These are phyloP conservation scores for Trypanosoma melophagium DNA, from an alignment of 208 protist genomes.

Conservation along the genomic window DNA sequence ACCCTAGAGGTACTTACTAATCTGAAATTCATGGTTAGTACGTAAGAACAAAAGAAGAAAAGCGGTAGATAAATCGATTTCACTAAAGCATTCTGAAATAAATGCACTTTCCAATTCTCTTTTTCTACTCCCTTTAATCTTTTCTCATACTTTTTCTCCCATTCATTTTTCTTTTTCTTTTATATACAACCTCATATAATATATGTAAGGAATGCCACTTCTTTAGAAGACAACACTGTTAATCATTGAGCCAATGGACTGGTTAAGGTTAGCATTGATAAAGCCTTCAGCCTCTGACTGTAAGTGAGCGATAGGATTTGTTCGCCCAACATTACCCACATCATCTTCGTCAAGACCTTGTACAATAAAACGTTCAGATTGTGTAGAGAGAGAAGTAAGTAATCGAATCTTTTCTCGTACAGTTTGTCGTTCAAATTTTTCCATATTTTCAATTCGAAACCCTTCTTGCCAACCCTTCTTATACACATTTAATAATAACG, in stretches of 20 bases:
- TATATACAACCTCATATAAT: background rate
- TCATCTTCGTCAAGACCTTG: slow-evolving; percentile 86
- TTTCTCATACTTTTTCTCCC: background rate
- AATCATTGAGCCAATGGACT: slow-evolving; percentile 87
- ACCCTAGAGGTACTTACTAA: too few species aligned
- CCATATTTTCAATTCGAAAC: slow-evolving; percentile 85
- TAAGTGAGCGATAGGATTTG: slow-evolving; percentile 80
- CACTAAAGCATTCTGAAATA: too few species aligned
- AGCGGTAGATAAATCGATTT: too few species aligned
- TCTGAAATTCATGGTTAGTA: too few species aligned
- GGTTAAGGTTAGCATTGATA: slow-evolving; percentile 77
- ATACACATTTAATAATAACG: slow-evolving; percentile 99
- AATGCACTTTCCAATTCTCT: too few species aligned
- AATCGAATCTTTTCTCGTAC: slow-evolving; percentile 67
- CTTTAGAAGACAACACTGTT: slow-evolving; percentile 86
- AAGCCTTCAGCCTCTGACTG: slow-evolving; percentile 76
- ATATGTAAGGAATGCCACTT: background rate
- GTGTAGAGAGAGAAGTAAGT: slow-evolving; percentile 65
- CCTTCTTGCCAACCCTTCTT: slow-evolving; percentile 99
- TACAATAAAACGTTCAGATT: slow-evolving; percentile 84
- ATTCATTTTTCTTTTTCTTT: background rate
- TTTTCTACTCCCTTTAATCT: background rate
- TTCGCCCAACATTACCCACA: slow-evolving; percentile 77
- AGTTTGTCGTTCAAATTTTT: slow-evolving; percentile 62
- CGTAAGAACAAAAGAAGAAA: too few species aligned